Evolutionary conservation across 495 filamentous ascomycete species (phyloP), one percentile per base, ranked within the genome.

Genomic region (Collariella sp.): DNA sequence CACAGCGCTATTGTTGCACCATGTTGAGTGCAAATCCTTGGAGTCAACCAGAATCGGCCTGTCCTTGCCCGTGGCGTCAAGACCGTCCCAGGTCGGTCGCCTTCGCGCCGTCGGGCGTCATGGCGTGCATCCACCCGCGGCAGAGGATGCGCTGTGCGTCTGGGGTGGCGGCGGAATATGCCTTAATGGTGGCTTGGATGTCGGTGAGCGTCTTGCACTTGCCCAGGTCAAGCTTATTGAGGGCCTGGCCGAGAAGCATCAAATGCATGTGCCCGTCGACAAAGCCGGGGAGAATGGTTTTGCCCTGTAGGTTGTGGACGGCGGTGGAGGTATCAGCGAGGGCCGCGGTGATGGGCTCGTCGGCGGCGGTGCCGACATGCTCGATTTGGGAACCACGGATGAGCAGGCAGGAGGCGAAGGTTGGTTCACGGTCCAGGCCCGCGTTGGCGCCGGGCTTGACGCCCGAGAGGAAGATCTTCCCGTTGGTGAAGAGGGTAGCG

Each of bases 21-120:
- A 85, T 13, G 79, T 75, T 0, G 78, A 82, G 53, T 85, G 82
- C 38, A 85, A 60, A 43, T 84, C 82, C 56, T 82, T 82, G 5
- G 79, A 70, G 39, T 85, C 79, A 46, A 85, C 75, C 50, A 76
- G 77, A 20, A 85, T 79, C 0, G 82, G 79, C 10, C 82, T 63
- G 16, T 78, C 63, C 18, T 10, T 18, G 9, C 24, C 44, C 24
- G 26, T 7, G 3, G 29, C 19, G 36, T 60, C 57, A 26, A 95
- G 67, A 58, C 89, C 88, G 63, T 93, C 89, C n/a, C 20, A 96
- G 70, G 72, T 96, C 90, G n/a, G 42, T 0, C 12, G 80, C 78
- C 10, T 76, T 62, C 3, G 80, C 78, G 7, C 75, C 60, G 15
- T 69, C 73, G 20, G 74, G 64, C 0, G 79, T 81, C 65, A 81